phyloP scores from a whole-genome alignment of 352 stramenopile species.

The Phytophthora syringae region DNA sequence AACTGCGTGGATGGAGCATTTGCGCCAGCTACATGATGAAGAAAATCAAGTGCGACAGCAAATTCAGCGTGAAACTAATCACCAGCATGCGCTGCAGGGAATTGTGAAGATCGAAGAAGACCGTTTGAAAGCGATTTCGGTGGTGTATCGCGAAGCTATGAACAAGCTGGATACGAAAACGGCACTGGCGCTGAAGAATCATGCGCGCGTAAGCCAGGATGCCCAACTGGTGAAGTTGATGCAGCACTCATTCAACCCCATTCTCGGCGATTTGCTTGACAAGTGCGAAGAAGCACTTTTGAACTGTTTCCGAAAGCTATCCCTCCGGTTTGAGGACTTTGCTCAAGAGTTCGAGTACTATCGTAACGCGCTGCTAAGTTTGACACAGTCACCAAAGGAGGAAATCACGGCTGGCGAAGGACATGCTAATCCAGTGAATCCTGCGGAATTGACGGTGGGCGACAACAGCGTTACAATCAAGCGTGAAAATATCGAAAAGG shows the following conservation, averaged over 20 bases:
- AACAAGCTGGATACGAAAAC: conserved; percentile 56
- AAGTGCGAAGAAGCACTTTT: conserved; percentile 78
- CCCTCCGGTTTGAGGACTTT: conserved; percentile 74
- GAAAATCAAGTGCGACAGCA: conserved; percentile 60
- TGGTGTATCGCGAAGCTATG: conserved; percentile 68
- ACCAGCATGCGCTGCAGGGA: conserved; percentile 63
- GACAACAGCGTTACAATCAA: conserved; percentile 47
- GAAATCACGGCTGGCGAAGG: conserved; percentile 21
- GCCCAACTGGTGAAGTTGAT: conserved; percentile 68
- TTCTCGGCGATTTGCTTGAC: conserved; percentile 64
- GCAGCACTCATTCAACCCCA: conserved; percentile 73
- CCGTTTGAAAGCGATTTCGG: conserved; percentile 57
- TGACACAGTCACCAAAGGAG: conserved; percentile 36
- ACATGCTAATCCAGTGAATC: conserved; percentile 11
- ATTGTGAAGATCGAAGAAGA: conserved; percentile 82
- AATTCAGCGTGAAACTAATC: conserved; percentile 61
- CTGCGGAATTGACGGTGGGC: conserved; percentile 21
- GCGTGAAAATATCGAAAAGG: conserved; percentile 51
- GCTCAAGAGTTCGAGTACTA: conserved; percentile 86
- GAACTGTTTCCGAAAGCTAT: conserved; percentile 67
- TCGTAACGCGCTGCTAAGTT: conserved; percentile 55
- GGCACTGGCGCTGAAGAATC: conserved; percentile 52
- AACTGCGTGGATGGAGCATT: conserved; percentile 57
- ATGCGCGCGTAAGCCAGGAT: conserved; percentile 67
- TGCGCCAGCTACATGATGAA: conserved; percentile 58